These are phyloP conservation scores for Hyphopichia burtonii DNA, from an alignment of 1,139 yeast species.

Conservation along the genomic window DNA sequence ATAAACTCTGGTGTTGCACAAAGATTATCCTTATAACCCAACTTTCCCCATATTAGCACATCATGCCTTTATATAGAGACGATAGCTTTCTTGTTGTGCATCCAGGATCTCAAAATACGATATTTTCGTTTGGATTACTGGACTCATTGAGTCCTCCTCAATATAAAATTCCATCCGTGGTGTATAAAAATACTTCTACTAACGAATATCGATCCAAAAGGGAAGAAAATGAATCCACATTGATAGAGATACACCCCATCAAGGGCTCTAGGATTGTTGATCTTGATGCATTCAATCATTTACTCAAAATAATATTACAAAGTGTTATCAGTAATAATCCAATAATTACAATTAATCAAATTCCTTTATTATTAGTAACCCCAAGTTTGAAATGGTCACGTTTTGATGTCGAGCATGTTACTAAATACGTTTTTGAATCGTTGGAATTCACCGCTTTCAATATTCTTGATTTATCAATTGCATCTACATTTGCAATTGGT, in stretches of 20 bases:
- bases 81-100: constrained; percentile 65
- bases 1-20: neutral
- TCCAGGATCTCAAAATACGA: constrained; percentile 76
- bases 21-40: neutral
- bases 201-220: constrained; percentile 39
- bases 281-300: constrained; percentile 67
- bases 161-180: constrained; percentile 70
- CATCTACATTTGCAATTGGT: constrained; percentile 73
- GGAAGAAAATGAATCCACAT: constrained; percentile 17
- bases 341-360: constrained; percentile 45
- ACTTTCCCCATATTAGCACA: neutral
- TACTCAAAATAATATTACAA: constrained; percentile 59
- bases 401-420: constrained; percentile 60
- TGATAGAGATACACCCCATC: constrained; percentile 60
- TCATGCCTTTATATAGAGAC: constrained; percentile 62
- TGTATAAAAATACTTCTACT: constrained; percentile 53
- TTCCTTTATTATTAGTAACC: constrained; percentile 54
- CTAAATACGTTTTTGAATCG: constrained; percentile 74
- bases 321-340: constrained; percentile 55
- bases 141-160: constrained; percentile 80
- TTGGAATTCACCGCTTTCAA: constrained; percentile 75
- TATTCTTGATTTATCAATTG: constrained; percentile 65
- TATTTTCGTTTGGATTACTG: constrained; percentile 77
- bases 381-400: constrained; percentile 73
- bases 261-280: constrained; percentile 61